These are phyloP conservation scores for Termitomyces sp. DNA, from an alignment of 768 basidiomycete genomes.

Conservation along the genomic window DNA sequence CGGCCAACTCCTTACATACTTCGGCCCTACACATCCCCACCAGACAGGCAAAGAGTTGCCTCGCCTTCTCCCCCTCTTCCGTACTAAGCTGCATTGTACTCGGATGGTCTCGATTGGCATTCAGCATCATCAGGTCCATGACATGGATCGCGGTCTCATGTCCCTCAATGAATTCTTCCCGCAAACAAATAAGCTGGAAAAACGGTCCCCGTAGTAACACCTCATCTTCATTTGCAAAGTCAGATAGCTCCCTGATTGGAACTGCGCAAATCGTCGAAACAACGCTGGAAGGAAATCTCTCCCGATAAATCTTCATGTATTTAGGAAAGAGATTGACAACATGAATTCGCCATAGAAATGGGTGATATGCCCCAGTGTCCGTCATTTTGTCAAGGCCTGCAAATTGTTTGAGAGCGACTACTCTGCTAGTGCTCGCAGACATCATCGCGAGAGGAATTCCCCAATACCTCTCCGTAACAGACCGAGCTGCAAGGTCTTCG, in stretches of 20 bases:
- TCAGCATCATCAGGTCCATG: constrained; percentile 15
- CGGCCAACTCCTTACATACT: constrained; percentile 5
- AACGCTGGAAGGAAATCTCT: constrained; percentile 11
- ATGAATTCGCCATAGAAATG: constrained; percentile 14
- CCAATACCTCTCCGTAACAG: constrained; percentile 12
- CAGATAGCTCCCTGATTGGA: constrained; percentile 10
- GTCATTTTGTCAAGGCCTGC: constrained; percentile 3
- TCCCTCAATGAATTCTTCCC: constrained; percentile 10
- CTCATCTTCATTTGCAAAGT: constrained; percentile 9
- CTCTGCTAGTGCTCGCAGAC: constrained; percentile 11
- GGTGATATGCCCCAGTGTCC: constrained; percentile 1
- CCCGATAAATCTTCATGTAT: constrained; percentile 8
- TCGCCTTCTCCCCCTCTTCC: constrained; percentile 9
- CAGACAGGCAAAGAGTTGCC: constrained; percentile 12
- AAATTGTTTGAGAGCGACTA: constrained; percentile 10
- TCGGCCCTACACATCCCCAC: constrained; percentile 12
- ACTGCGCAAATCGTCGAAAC: constrained; percentile 14
- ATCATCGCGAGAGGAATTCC: constrained; percentile 14
- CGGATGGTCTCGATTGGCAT: constrained; percentile 13
- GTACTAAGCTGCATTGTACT: constrained; percentile 10
- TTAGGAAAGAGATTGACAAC: constrained; percentile 5
- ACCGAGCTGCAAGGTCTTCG: constrained; percentile 5
- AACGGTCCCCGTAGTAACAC: constrained; percentile 13
- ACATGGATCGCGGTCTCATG: constrained; percentile 8
- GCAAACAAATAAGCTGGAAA: constrained; percentile 12